Base-by-base conservation (phyloP, 1,284 basidiomycete genomes). In the Ceratobasidium sp. region DNA sequence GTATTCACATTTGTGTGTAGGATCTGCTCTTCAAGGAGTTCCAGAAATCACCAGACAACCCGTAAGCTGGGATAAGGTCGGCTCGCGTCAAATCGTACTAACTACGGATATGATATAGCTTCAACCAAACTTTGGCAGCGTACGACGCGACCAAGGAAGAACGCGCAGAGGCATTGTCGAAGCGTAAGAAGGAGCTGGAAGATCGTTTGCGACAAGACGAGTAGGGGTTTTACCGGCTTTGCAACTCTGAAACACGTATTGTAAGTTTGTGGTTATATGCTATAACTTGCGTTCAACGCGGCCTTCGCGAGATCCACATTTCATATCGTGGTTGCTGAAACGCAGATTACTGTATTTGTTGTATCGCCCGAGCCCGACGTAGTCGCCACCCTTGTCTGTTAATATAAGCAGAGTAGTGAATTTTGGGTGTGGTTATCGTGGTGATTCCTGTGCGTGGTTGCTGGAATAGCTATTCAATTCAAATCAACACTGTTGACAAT, bases 1-100 rank as follows among this genome's bases (percentile, higher is more conserved):
- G 59, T 27, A 65, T 78, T 49, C 43, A 39, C 65, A 64, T 53
- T 24, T 31, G 19, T 43, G 68, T 62, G 2, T 79, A 92, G 89
- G 92, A 94, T 71, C 81, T 92, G 54, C 82, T 93, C 54, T 88
- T 86, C 86, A 94, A 94, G 81, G 88, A 92, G 80, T 94, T 93
- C 88, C 92, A 95, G 83, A 96, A 96, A 81, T 90, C 91, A 9
- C 91, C 92, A 0, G 94, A 95, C 75, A 95, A 96, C 82, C 93
- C 94, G 89, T 95, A 84, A 80, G 90, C 80, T 7, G 4, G 19
- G 14, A 56, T 8, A 31, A 16, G 46, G 29, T 51, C 22, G 43
- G 2, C 19, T 63, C 59, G n/a, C 22, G 29, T 34, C 49, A 37
- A 24, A 53, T 22, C 3, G 24, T 3, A 53, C 22, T 53, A 53